Base-by-base conservation (phyloP, 352 stramenopile species). In the Pythium vanterpoolii region DNA sequence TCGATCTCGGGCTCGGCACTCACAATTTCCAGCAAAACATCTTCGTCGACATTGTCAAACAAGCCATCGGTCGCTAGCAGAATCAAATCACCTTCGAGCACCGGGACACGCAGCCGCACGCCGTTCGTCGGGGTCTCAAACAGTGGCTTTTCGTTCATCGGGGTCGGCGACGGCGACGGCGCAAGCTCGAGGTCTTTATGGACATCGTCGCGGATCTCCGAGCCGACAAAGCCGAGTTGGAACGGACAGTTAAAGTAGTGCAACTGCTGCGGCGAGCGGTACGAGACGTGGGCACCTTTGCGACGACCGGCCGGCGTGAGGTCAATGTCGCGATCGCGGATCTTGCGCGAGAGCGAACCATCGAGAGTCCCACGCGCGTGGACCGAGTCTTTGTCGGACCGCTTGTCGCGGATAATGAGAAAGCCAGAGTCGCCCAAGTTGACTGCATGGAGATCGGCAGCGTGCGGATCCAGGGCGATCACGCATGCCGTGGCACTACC, bases 211-310 rank as follows among this genome's bases (percentile, higher is more conserved):
- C 66, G 73, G 28, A 89, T 62, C 13, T 83, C 71, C 0, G 73
- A 57, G 30, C 73, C 71, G 13, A 76, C 76, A 62, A 83, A 89
- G 6, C 79, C 79, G 24, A 89, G 46, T 63, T 99, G 96, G 76
- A 97, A 99, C 6, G 96, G 96, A 48, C 97, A 96, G 68, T 99
- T 99, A 76, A 99, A 99, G 43, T 95, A 98, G 54, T 96, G 87
- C 10, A 99, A 77, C 65, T 99, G 96, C 69, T 99, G 96, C 46
- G 97, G 93, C 13, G 89, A 98, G 13, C 98, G 89, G 73, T 98
- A 98, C 26, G 87, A 85, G 23, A 92, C 77, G 44, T 92, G 83
- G 2, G 83, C 83, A 33, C 83, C 83, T 53, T 90, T 92, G 56
- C 83, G 79, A 34, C 83, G 78, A 16, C 81, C 81, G 9, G 81